Conservation (phyloP, 1,284 basidiomycete species). For the Marasmius sp. region DNA sequence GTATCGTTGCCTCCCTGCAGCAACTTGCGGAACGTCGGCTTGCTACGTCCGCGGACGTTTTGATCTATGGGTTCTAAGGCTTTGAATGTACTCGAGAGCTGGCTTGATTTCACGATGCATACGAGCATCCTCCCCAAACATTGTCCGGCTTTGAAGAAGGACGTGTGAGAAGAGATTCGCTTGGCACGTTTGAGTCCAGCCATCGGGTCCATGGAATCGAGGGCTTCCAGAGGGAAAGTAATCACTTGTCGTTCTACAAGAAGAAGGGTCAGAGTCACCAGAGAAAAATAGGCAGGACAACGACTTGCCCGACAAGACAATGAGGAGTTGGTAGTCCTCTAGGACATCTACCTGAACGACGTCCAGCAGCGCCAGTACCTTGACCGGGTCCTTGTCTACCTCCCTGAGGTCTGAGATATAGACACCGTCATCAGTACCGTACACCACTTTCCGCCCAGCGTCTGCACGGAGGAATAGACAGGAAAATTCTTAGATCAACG, state of each 20-base stretch:
- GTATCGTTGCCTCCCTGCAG: slow-evolving; percentile 95
- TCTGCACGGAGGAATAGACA: slow-evolving; percentile 43
- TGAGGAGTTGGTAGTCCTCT: slow-evolving; percentile 93
- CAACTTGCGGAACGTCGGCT: slow-evolving; percentile 93
- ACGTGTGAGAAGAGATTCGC: slow-evolving; percentile 93
- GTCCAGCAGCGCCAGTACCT: slow-evolving; percentile 87
- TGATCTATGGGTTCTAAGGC: slow-evolving; percentile 96
- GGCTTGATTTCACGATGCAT: slow-evolving; percentile 95
- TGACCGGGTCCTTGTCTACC: slow-evolving; percentile 78
- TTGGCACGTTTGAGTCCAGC: slow-evolving; percentile 92
- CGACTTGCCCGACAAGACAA: slow-evolving; percentile 86
- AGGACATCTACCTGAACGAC: slow-evolving; percentile 96
- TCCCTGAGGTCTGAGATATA: slow-evolving; percentile 90
- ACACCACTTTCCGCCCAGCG: slow-evolving; percentile 86
- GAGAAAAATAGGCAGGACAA: neutral
- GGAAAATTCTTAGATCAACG: neutral
- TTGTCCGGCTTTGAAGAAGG: slow-evolving; percentile 96
- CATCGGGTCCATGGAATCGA: slow-evolving; percentile 89
- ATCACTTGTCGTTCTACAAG: slow-evolving; percentile 86
- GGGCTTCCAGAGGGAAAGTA: slow-evolving; percentile 92
- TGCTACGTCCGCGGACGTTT: slow-evolving; percentile 78
- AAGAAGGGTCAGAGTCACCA: slow-evolving; percentile 4
- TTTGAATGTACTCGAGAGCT: slow-evolving; percentile 97
- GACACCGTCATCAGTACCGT: slow-evolving; percentile 96
- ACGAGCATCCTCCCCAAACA: slow-evolving; percentile 95